Base-by-base conservation (phyloP, 495 filamentous ascomycete genomes). In the Melanomma pulvis-pyrius region DNA sequence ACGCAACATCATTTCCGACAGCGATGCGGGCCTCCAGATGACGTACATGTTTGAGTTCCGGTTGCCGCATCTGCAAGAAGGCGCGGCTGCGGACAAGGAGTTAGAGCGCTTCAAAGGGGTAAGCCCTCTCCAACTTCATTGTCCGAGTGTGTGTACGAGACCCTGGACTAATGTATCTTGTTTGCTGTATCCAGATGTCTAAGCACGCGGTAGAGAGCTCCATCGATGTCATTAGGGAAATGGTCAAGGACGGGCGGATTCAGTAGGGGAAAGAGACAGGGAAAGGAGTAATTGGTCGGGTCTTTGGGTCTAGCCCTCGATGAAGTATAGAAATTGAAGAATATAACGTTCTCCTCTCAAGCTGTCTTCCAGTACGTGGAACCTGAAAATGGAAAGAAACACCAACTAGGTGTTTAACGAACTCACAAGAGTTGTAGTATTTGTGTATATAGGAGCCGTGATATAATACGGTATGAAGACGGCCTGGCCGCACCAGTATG, bases 41-140 rank as follows among this genome's bases (percentile, higher is more conserved):
- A 86, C 84, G 2, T 86, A 83, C 68, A 79, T 80, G 19, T 86
- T 84, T 61, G 82, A 85, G 58, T 83, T 81, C 78, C 73, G 72
- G 13, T 74, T 83, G 53, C 74, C 77, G 0, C 74, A 77, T 5
- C 65, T 78, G 13, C 69, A 74, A 13, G 53, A 69, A 50, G 77
- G 76, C 22, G 77, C 58, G 36, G 65, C 69, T 22, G 54, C 75
- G 57, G 63, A 69, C 53, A 70, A 70, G 25, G 41, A 74, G 60
- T 30, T 67, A 21, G 61, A 70, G 73, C 73, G 73, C 71, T 58
- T 61, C 19, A 57, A 57, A 32, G 48, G 63, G 39, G 65, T 63
- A 22, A 19, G 66, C 64, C n/a, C 22, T 30, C 47, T 32, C 26
- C 47, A 11, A 28, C n/a, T 17, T 17, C 1, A 39, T 13, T 61